Evolutionary conservation across 164 flowering plant species (phyloP), one percentile per base, ranked within the genome.

Genomic region (Litsea cubeba): DNA sequence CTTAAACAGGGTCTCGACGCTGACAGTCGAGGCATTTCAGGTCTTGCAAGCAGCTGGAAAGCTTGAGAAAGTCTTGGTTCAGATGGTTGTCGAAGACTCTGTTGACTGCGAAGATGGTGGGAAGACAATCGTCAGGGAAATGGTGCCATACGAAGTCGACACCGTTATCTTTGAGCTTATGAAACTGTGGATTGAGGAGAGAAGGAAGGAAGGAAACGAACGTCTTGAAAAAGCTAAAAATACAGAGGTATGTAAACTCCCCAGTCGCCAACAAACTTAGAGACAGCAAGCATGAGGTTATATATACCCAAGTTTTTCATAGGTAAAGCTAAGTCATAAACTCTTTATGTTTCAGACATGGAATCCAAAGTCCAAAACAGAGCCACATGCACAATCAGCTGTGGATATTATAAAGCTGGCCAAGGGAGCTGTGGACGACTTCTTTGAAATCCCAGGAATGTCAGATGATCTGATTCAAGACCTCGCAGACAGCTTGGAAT

Each of bases 311-410:
- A 40, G 46, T 8, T 40, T 40, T 40, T 8, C 46, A 40, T 7
- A 5, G 46, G 46, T 40, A 40, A 15, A 66, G 6, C 5, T 1
- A n/a, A 17, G 57, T 68, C 8, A 32, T n/a, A 30, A 30, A 66
- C n/a, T 28, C n/a, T 66, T 3, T 17, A 3, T 73, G 40, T 18
- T 64, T 20, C 79, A 96, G 98, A 96, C 95, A 74, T 96, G 99
- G 99, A 93, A 89, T 65, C 95, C 98, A 15, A 94, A 85, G 78
- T 96, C 99, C n/a, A 94, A 94, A 83, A 73, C 84, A 14, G 97
- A 96, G 72, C 95, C 95, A 0, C 87, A 89, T 70, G 97, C 97
- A n/a, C 88, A 87, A 35, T 90, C 99, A 7, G 98, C 88, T 0
- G 87, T 75, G 32, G 98, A 94, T 68, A 79, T 96, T 17, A 77